Percentiles rank a stretch among this genome's conserved stretches.
phyloP scores from a whole-genome alignment of 345 rosid species.

The Raphanus sativus region DNA sequence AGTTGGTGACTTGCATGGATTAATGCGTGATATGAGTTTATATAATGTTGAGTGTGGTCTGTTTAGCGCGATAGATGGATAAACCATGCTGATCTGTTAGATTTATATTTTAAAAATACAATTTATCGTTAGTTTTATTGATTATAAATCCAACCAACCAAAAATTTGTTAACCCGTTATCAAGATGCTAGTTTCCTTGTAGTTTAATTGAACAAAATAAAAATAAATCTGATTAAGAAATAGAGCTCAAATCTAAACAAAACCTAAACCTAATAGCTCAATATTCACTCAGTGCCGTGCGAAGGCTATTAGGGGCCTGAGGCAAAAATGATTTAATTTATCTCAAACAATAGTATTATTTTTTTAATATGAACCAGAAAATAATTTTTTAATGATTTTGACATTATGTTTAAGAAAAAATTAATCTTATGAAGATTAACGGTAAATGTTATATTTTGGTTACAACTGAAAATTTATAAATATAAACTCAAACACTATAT shows the following conservation, averaged over 20 bases:
- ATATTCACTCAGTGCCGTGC: neutral
- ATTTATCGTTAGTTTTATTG: constrained; percentile 2
- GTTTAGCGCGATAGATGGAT: constrained; percentile 15
- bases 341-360: too few species aligned
- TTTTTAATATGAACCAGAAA: too few species aligned
- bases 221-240: neutral
- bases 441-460: too few species aligned
- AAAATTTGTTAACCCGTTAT: constrained; percentile 23
- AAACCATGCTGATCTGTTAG: constrained; percentile 34
- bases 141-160: constrained; percentile 21
- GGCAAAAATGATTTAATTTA: too few species aligned
- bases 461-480: too few species aligned
- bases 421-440: too few species aligned
- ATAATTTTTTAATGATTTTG: too few species aligned
- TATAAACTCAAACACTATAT: too few species aligned
- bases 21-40: constrained; percentile 18
- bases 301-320: too few species aligned
- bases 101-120: neutral
- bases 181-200: neutral
- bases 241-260: neutral
- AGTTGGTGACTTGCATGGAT: constrained; percentile 29
- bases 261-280: neutral
- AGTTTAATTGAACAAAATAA: neutral
- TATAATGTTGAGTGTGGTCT: constrained; percentile 1
- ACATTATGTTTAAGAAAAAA: too few species aligned